Evolutionary conservation across 164 flowering plant species (phyloP).

Genomic region (Vitis vinifera): ASM3070453v1 NC_081813.1:279001-279500

Average conservation of each 20-base stretch:
- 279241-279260: background rate
- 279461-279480: slow-evolving; percentile 7
- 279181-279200: background rate
- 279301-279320: slow-evolving; percentile 54
- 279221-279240: background rate
- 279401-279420: slow-evolving; percentile 41
- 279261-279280: slow-evolving; percentile 35
- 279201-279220: slow-evolving; percentile 2
- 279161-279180: no score
- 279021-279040: no score
- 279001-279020: no score
- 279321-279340: slow-evolving; percentile 44
- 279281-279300: slow-evolving; percentile 72
- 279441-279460: slow-evolving; percentile 5
- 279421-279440: slow-evolving; percentile 25
- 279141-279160: no score
- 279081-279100: no score
- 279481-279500: slow-evolving; percentile 45
- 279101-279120: no score
- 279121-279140: no score
- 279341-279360: slow-evolving; percentile 45
- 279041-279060: no score
- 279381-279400: slow-evolving; percentile 40
- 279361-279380: slow-evolving; percentile 47
- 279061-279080: no score